A percentile compares a stretch with the other conserved stretches of the same genome.
Evolutionary conservation across 805 yeast species (phyloP).

Genomic region (Teunomyces barrocoloradensis): DNA sequence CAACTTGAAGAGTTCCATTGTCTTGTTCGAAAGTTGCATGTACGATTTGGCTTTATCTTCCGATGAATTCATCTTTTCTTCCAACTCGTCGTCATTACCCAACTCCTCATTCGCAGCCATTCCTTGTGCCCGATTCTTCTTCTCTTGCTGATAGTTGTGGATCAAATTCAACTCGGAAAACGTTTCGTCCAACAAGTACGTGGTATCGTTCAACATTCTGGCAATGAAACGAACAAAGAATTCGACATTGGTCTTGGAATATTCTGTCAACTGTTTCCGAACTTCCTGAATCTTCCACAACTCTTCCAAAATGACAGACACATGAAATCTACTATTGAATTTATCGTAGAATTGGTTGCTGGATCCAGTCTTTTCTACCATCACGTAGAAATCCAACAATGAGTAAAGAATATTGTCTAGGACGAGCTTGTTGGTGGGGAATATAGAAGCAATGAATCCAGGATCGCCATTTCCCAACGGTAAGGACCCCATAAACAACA

Average conservation of each 20-base stretch:
- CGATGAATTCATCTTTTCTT: conserved; percentile 53
- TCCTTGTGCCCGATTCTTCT: conserved; percentile 45
- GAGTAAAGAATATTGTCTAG: conserved; percentile 71
- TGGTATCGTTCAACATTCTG: conserved; percentile 90
- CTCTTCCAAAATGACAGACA: conserved; percentile 77
- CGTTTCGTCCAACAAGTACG: conserved; percentile 88
- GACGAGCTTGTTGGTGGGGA: conserved; percentile 63
- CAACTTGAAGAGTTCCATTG: conserved; percentile 71
- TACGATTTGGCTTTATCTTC: conserved; percentile 79
- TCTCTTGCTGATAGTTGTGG: conserved; percentile 69
- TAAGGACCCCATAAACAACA: conserved; percentile 70
- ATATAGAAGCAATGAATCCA: conserved; percentile 70
- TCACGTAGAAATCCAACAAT: conserved; percentile 84
- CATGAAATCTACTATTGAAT: conserved; percentile 85
- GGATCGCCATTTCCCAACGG: conserved; percentile 55
- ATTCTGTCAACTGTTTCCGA: conserved; percentile 63
- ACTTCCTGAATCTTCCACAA: conserved; percentile 76
- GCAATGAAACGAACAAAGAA: conserved; percentile 93
- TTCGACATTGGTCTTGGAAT: conserved; percentile 66
- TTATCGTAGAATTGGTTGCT: conserved; percentile 94
- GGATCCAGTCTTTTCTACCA: conserved; percentile 94
- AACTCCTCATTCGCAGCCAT: conserved; percentile 31
- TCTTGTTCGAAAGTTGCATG: conserved; percentile 79
- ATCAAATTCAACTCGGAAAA: conserved; percentile 74
- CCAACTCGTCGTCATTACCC: conserved; percentile 62